A percentile compares a stretch with the other conserved stretches of the same genome.
phyloP scores from a whole-genome alignment of 257 asterid genomes.

The Prunella vulgaris region DNA sequence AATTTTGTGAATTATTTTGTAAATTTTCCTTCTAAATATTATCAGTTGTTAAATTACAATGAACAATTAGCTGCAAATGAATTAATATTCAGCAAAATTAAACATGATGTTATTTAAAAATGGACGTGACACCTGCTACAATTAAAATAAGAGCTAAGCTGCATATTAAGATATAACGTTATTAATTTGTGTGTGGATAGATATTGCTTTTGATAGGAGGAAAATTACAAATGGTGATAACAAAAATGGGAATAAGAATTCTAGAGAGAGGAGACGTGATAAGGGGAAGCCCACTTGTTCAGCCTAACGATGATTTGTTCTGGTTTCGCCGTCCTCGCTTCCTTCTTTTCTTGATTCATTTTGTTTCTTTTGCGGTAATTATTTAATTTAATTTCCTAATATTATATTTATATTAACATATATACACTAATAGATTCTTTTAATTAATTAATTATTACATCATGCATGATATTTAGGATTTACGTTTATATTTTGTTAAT shows the following conservation, averaged over 20 bases:
- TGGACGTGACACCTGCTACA: too few relatives aligned
- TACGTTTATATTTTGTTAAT: neutral
- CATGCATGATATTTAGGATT: neutral
- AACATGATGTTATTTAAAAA: too few relatives aligned
- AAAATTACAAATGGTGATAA: conserved; percentile 75
- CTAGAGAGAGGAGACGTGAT: conserved; percentile 80
- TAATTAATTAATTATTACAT: too few relatives aligned
- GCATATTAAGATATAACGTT: too few relatives aligned
- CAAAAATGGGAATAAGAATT: conserved; percentile 86
- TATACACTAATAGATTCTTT: too few relatives aligned
- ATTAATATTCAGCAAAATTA: too few relatives aligned
- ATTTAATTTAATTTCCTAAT: neutral
- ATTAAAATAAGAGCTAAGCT: too few relatives aligned
- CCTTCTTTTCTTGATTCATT: conserved; percentile 66
- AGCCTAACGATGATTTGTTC: conserved; percentile 72
- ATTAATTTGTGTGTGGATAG: conserved; percentile 25
- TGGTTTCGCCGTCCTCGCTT: conserved; percentile 75
- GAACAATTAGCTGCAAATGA: too few relatives aligned
- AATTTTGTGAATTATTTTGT: too few relatives aligned
- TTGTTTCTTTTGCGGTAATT: conserved; percentile 76
- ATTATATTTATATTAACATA: too few relatives aligned
- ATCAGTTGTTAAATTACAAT: too few relatives aligned
- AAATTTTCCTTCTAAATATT: too few relatives aligned
- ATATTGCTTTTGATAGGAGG: conserved; percentile 70
- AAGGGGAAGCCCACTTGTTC: conserved; percentile 71